Evolutionary conservation across 2,329 filamentous ascomycete genomes (phyloP), one percentile per base, ranked within the genome.

Genomic region (Diaporthe ilicicola): DNA sequence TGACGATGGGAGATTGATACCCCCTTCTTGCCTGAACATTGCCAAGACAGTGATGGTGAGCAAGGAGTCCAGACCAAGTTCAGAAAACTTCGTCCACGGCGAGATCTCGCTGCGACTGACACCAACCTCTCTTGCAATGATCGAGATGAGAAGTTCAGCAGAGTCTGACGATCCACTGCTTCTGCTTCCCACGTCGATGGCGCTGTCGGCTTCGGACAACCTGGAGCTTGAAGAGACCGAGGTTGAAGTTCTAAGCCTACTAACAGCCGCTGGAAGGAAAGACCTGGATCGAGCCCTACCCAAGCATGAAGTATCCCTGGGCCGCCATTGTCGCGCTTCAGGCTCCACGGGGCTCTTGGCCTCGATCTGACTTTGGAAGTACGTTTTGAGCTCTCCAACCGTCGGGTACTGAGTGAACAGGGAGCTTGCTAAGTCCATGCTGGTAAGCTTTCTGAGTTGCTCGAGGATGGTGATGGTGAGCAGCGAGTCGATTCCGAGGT

Each of bases 401-500:
- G 78, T 80, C 17, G 75, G 74, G 55, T 73, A 74, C 19, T 78
- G 75, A n/a, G 73, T 68, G 65, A 81, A 78, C 6, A 79, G 48
- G 1, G 76, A 71, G 44, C 74, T 74, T 3, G 59, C 42, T 50
- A 74, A 74, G 54, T 75, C 72, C 34, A 80, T 61, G 42, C 78
- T 75, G 27, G 78, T 42, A 7, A 74, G 75, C 12, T 80, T 78
- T 12, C 74, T 73, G 69, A 82, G 78, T 2, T 79, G 76, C 15
- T 74, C 77, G 0, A 76, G 73, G 39, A 82, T 79, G 1, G 76
- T 77, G 24, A 82, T 73, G 2, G 73, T 72, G 22, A 82, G 73
- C 7, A 82, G 76, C 17, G 78, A 80, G 69, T 82, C 81, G 32
- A 82, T 72, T 1, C 81, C 81, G 3, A 80, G 66, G 34, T 80